Evolutionary conservation across 106 monocot species (phyloP).

Genomic region (Vanilla planifolia): DNA sequence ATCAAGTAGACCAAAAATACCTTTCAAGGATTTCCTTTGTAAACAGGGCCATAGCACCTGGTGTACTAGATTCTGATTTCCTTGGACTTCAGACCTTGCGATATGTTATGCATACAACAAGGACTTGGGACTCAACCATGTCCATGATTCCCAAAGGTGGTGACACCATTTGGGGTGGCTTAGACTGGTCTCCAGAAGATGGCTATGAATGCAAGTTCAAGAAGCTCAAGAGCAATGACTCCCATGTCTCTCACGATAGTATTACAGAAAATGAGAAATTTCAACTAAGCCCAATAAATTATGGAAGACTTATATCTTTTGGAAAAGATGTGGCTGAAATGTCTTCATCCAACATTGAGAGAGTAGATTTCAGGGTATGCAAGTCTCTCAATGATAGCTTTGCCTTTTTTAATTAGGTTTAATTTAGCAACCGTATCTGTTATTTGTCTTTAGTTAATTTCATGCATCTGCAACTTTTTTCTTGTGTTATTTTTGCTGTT

Average conservation of each 20-base stretch:
- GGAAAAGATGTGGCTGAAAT: constrained; percentile 70
- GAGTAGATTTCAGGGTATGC: constrained; percentile 67
- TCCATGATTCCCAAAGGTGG: constrained; percentile 98
- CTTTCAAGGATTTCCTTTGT: too few relatives aligned
- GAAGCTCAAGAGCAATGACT: constrained; percentile 40
- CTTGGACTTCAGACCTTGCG: constrained; percentile 85
- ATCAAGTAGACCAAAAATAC: too few relatives aligned
- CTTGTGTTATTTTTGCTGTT: neutral
- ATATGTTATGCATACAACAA: constrained; percentile 86
- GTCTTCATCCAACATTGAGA: constrained; percentile 52
- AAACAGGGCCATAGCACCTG: constrained; percentile 89
- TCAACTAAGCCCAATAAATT: constrained; percentile 30
- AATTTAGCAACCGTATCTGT: too few relatives aligned
- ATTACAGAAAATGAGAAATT: constrained; percentile 15
- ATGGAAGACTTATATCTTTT: constrained; percentile 85
- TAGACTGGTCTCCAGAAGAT: constrained; percentile 89
- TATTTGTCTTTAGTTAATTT: neutral
- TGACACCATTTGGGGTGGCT: constrained; percentile 89
- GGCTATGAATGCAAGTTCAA: constrained; percentile 40
- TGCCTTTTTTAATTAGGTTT: neutral
- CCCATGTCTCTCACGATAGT: constrained; percentile 22
- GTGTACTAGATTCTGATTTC: constrained; percentile 70
- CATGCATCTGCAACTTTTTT: neutral
- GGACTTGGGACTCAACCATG: constrained; percentile 98
- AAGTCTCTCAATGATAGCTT: neutral